Conservation (phyloP, 495 filamentous ascomycete genomes). For the Neurospora sp. region DNA sequence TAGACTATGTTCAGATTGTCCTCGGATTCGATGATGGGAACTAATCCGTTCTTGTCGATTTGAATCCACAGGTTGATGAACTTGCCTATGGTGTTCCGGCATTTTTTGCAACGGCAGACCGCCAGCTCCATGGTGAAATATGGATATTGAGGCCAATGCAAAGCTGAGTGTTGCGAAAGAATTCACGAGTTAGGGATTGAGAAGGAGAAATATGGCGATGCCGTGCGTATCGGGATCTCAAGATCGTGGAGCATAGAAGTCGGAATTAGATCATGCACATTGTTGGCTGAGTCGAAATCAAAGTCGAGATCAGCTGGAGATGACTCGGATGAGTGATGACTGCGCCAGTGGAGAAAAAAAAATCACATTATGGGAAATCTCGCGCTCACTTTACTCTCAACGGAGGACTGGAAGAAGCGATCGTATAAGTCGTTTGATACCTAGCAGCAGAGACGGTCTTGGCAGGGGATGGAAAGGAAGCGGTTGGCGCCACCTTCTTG, state of each 20-base stretch:
- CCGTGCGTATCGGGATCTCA: neutral
- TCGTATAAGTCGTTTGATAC: neutral
- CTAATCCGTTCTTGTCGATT: slow-evolving; percentile 35
- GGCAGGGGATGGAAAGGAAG: neutral
- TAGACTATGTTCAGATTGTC: too few species aligned
- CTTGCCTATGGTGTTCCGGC: slow-evolving; percentile 23
- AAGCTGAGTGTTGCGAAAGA: neutral
- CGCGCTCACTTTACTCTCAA: neutral
- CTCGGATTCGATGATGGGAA: slow-evolving; percentile 25
- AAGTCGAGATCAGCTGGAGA: neutral
- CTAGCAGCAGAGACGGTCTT: neutral
- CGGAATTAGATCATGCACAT: neutral
- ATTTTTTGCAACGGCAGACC: slow-evolving; percentile 29
- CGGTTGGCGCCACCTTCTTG: neutral
- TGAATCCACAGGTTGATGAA: slow-evolving; percentile 35
- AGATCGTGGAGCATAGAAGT: neutral
- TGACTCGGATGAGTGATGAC: too few species aligned
- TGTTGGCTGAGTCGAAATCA: neutral
- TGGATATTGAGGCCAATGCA: neutral
- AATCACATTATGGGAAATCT: neutral
- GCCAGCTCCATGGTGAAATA: slow-evolving; percentile 22
- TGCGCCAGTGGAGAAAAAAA: too few species aligned
- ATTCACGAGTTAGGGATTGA: neutral
- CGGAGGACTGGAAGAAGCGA: neutral
- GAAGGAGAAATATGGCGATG: neutral